Base-by-base conservation (phyloP, 1,284 basidiomycete genomes). In the Hymenochaete sp. region DNA sequence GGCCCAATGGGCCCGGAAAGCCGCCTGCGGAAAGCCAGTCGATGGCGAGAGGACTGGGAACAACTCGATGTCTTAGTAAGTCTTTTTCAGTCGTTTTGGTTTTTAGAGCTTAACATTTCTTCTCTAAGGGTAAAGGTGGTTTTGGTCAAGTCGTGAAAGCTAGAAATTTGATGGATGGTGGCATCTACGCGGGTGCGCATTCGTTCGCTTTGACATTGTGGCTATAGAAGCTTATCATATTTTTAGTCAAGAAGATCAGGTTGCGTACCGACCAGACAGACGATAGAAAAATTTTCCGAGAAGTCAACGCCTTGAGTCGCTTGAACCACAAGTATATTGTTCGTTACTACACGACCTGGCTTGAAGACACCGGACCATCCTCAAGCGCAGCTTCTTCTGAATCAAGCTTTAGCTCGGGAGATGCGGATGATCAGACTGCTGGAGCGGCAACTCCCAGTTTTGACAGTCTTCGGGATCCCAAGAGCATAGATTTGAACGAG, bases 81-180 rank as follows among this genome's bases (percentile, higher is more conserved):
- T 59, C 6, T n/a, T 25, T 44, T 13, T 25, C 31, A 19, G 41
- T 19, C n/a, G n/a, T n/a, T n/a, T 26, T 19, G 37, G 28, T 8
- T 5, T 28, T 19, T 4, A 44, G 2, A 36, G 36, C 25, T 40
- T 21, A 19, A 46, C 27, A 11, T 22, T 42, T 36, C 48, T 36
- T 26, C 37, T 38, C n/a, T 19, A 2, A 89, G 84, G 93, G 93
- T 1, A 87, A 85, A 59, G 93, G 93, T 1, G 92, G 86, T 0
- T 98, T 93, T 60, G 92, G 93, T 0, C 86, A 88, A 18, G 93
- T 97, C 0, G 90, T 96, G 36, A 97, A 97, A 62, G 93, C 92
- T 1, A 71, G 82, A 44, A 93, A 97, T 59, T 87, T 81, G 64
- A 75, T 87, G 26, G 84, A 88, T 60, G 70, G 61, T 25, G 68